phyloP scores from a whole-genome alignment of 257 asterid genomes.

The Orobanche coerulescens region DNA sequence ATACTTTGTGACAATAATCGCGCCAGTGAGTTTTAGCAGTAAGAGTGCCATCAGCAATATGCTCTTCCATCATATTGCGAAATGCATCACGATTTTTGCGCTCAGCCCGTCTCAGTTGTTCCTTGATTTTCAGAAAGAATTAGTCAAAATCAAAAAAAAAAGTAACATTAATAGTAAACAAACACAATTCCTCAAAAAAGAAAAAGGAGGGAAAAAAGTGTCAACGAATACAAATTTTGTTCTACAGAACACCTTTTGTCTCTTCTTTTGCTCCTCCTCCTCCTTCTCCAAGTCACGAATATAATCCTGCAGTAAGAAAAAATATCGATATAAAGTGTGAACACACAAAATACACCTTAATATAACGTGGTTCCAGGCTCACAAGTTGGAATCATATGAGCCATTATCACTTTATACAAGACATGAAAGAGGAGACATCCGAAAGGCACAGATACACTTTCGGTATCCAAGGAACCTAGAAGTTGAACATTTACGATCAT shows the following conservation, averaged over 20 bases:
- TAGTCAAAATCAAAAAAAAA: constrained; percentile 19
- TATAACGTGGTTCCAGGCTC: constrained; percentile 15
- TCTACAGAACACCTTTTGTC: constrained; percentile 52
- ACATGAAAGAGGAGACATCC: constrained; percentile 11
- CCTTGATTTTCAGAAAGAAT: constrained; percentile 37
- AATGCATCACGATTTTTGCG: constrained; percentile 93
- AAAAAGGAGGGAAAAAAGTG: too few species aligned
- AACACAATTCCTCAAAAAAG: too few species aligned
- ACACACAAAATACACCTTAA: neutral
- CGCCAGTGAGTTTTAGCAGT: constrained; percentile 91
- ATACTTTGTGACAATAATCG: constrained; percentile 77
- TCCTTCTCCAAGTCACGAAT: constrained; percentile 91
- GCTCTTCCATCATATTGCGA: constrained; percentile 84
- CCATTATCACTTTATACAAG: constrained; percentile 11
- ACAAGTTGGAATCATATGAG: neutral
- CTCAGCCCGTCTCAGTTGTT: constrained; percentile 75
- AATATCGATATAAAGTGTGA: constrained; percentile 16
- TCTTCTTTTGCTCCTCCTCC: constrained; percentile 86
- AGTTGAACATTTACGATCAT: neutral
- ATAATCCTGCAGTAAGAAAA: constrained; percentile 57
- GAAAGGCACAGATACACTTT: neutral
- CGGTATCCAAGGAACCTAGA: constrained; percentile 6
- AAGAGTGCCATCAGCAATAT: constrained; percentile 68
- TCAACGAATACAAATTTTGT: too few species aligned
- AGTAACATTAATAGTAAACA: neutral